A percentile compares a stretch with the other conserved stretches of the same genome.
Evolutionary conservation across 2,329 filamentous ascomycete genomes (phyloP).

Genomic region (Colletotrichum musicola): DNA sequence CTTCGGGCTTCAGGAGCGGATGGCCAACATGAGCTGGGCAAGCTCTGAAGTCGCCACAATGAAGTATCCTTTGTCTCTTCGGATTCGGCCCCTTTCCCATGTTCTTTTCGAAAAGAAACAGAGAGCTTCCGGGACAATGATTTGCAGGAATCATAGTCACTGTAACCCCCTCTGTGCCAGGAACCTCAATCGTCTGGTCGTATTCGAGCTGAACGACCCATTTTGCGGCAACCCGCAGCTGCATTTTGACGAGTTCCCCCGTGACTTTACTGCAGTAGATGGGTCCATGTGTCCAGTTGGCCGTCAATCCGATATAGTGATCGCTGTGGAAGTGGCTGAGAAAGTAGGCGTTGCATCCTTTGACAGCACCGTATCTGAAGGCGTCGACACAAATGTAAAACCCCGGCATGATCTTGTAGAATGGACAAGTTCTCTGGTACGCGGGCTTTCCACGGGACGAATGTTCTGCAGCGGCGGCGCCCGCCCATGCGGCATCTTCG

Average conservation of each 20-base stretch:
- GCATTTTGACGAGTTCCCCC: slow-evolving; percentile 87
- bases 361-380: slow-evolving; percentile 92
- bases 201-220: slow-evolving; percentile 90
- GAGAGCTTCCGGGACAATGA: slow-evolving; percentile 93
- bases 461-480: slow-evolving; percentile 83
- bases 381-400: slow-evolving; percentile 95
- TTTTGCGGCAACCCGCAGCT: slow-evolving; percentile 86
- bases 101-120: slow-evolving; percentile 91
- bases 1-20: slow-evolving; percentile 82
- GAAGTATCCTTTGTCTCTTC: slow-evolving; percentile 82
- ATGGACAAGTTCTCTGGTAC: slow-evolving; percentile 92
- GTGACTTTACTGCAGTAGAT: slow-evolving; percentile 98
- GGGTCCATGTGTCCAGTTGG: slow-evolving; percentile 90
- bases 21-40: slow-evolving; percentile 88
- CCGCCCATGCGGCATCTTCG: slow-evolving; percentile 91
- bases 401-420: slow-evolving; percentile 97
- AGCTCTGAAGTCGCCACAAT: slow-evolving; percentile 96
- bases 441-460: slow-evolving; percentile 86
- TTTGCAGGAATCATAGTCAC: slow-evolving; percentile 98
- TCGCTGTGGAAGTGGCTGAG: slow-evolving; percentile 98
- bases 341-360: slow-evolving; percentile 95
- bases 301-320: slow-evolving; percentile 92
- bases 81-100: slow-evolving; percentile 70
- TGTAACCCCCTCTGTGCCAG: slow-evolving; percentile 82
- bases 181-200: slow-evolving; percentile 82